Evolutionary conservation across 139 green algal species (phyloP), one percentile per base, ranked within the genome.

Genomic region (Chlamydomonas schloesseri): DNA sequence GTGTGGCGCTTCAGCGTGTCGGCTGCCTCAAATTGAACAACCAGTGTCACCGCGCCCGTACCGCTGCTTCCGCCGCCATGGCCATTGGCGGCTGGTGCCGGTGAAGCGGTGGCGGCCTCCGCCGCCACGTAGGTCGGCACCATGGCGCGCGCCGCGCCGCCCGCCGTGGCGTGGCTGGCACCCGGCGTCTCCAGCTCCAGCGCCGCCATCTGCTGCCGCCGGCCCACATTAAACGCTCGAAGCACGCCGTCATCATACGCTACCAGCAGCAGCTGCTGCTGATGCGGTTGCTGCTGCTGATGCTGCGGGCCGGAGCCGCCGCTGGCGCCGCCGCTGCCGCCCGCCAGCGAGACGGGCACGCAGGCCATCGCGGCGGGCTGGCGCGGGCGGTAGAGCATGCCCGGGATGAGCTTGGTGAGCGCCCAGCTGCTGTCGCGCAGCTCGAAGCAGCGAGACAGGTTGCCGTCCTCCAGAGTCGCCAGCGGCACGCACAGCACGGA

Each of bases 181-280:
- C 31, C 76, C 37, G 75, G n/a, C 31, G 77, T 36, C 21, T 76
- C 67, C 14, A 85, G 67, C 33, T 85, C 79, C 24, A 85, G 64
- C 5, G 60, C 87, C 60, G 82, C 82, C 26, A 92, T 14, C 55
- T 92, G 86, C n/a, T 82, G 68, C 0, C 74, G 36, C 14, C 76
- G 55, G 4, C 29, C 24, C 17, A 91, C 55, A 58, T 75, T 84
- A 73, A 87, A 94, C 33, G 79, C 84, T 4, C 88, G 86, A 10
- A 91, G 67, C 23, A 71, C 82, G 70, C 72, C 72, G 58, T 93
- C 86, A 8, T 91, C 89, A 73, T 94, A 91, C 13, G 87, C 64
- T 8, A 90, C 79, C 11, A 93, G 68, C 37, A 92, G 84, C 5
- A 85, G 70, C 42, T 74, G 74, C 0, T 55, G 65, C 33, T 70